phyloP scores from a whole-genome alignment of 2,329 filamentous ascomycete species.

The Clonostachys sp. region DNA sequence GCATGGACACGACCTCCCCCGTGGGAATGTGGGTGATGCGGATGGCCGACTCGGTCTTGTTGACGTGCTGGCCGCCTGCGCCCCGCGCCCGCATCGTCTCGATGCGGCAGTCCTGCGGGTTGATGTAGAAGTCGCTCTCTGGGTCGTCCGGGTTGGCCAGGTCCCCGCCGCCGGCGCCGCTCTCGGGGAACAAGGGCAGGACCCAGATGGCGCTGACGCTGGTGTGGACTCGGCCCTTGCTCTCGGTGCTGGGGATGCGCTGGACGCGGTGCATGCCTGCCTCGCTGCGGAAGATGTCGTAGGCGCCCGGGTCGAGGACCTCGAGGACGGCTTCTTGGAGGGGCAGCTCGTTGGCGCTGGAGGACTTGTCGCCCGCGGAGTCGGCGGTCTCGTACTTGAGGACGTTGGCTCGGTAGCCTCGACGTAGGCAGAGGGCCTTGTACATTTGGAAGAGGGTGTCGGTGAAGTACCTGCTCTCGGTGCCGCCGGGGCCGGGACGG shows the following conservation, averaged over 20 bases:
- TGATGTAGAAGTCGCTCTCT: constrained; percentile 85
- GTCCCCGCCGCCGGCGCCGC: constrained; percentile 34
- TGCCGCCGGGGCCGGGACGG: constrained; percentile 84
- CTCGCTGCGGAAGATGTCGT: constrained; percentile 77
- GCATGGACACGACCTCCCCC: constrained; percentile 82
- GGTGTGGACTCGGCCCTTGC: constrained; percentile 87
- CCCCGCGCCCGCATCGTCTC: constrained; percentile 92
- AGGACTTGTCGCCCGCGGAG: constrained; percentile 47
- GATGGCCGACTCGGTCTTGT: constrained; percentile 95
- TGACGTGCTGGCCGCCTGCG: constrained; percentile 95
- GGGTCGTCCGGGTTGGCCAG: constrained; percentile 69
- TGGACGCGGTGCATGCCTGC: constrained; percentile 95
- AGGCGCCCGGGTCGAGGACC: constrained; percentile 71
- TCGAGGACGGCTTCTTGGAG: constrained; percentile 87
- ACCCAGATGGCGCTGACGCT: constrained; percentile 91
- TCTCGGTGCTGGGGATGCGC: constrained; percentile 86
- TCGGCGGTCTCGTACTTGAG: constrained; percentile 80
- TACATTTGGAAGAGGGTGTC: constrained; percentile 91
- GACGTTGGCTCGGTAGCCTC: constrained; percentile 60
- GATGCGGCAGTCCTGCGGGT: constrained; percentile 73
- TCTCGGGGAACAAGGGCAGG: constrained; percentile 72
- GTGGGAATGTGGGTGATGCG: constrained; percentile 88
- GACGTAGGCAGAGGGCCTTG: constrained; percentile 66
- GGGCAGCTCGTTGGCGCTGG: constrained; percentile 57
- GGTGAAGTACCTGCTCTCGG: constrained; percentile 88